phyloP scores from a whole-genome alignment of 768 basidiomycete genomes.

The Calocera viscosa region DNA sequence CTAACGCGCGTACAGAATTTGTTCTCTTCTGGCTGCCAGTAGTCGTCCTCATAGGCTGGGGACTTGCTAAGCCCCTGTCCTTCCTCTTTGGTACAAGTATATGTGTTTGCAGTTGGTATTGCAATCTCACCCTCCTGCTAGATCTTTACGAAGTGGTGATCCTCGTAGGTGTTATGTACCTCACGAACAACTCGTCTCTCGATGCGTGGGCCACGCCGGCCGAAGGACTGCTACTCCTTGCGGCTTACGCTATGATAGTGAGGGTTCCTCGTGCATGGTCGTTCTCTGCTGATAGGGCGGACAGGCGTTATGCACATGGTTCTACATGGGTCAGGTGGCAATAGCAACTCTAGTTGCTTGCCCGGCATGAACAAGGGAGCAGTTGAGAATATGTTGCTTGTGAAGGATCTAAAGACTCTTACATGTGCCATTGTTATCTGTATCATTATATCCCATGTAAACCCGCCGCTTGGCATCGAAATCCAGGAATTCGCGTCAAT shows the following conservation, averaged over 20 bases:
- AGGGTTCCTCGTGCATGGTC: conserved; percentile 13
- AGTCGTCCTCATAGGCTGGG: conserved; percentile 57
- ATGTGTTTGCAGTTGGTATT: not conserved
- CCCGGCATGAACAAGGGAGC: not conserved
- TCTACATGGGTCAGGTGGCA: not conserved
- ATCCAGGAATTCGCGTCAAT: too few species aligned
- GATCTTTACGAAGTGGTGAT: conserved; percentile 27
- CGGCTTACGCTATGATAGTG: conserved; percentile 58
- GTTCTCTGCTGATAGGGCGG: not conserved
- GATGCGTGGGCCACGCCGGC: conserved; percentile 72
- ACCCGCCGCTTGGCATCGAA: too few species aligned
- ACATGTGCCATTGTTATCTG: too few species aligned
- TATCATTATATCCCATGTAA: too few species aligned
- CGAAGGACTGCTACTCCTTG: conserved; percentile 53
- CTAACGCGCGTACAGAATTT: conserved; percentile 32
- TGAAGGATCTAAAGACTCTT: too few species aligned
- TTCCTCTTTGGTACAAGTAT: conserved; percentile 50
- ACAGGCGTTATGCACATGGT: not conserved
- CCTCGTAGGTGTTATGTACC: conserved; percentile 53
- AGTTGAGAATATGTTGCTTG: too few species aligned
- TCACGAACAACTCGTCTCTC: conserved; percentile 69
- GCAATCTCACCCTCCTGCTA: not conserved
- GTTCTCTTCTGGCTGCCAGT: conserved; percentile 69
- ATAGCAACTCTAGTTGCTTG: not conserved
- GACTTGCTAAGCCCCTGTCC: conserved; percentile 44